A percentile compares a stretch with the other conserved stretches of the same genome.
phyloP scores from a whole-genome alignment of 1,139 yeast species.

The Pneumocystis jirovecii region DNA sequence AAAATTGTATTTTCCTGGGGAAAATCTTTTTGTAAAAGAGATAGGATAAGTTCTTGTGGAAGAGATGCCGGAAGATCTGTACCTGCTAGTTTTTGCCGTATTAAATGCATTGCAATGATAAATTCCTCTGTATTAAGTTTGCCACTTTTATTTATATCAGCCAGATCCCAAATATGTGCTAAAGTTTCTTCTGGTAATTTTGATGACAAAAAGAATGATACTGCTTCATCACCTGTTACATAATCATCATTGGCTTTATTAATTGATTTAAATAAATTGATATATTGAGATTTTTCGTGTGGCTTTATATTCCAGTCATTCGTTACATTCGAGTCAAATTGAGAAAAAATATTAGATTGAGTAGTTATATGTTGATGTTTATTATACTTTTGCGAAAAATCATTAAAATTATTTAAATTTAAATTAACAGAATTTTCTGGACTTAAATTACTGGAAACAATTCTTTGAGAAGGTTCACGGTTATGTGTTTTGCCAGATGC shows the following conservation, averaged over 20 bases:
- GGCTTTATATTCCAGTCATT: conserved; percentile 47
- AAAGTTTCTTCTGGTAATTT: conserved; percentile 70
- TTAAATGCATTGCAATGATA: conserved; percentile 83
- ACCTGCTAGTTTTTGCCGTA: conserved; percentile 71
- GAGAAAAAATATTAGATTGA: conserved; percentile 9
- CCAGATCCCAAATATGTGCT: conserved; percentile 87
- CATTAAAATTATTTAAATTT: conserved; percentile 13
- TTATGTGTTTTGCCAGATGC: conserved; percentile 28
- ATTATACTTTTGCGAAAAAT: neutral
- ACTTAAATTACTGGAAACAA: conserved; percentile 4
- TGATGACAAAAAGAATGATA: conserved; percentile 76
- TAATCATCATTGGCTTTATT: conserved; percentile 16
- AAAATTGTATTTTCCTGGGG: conserved; percentile 12
- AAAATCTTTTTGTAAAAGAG: conserved; percentile 10
- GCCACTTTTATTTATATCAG: conserved; percentile 82
- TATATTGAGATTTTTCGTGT: conserved; percentile 63
- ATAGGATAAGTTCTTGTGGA: conserved; percentile 23
- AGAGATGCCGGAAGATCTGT: conserved; percentile 48
- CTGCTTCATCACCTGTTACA: conserved; percentile 41
- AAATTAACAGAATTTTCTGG: conserved; percentile 5
- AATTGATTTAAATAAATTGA: conserved; percentile 50
- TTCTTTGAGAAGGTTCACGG: conserved; percentile 13
- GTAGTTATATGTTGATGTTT: conserved; percentile 14
- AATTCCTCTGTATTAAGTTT: conserved; percentile 68
- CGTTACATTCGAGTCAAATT: conserved; percentile 14